phyloP scores from a whole-genome alignment of 2,329 filamentous ascomycete genomes.

The Colletotrichum godetiae region DNA sequence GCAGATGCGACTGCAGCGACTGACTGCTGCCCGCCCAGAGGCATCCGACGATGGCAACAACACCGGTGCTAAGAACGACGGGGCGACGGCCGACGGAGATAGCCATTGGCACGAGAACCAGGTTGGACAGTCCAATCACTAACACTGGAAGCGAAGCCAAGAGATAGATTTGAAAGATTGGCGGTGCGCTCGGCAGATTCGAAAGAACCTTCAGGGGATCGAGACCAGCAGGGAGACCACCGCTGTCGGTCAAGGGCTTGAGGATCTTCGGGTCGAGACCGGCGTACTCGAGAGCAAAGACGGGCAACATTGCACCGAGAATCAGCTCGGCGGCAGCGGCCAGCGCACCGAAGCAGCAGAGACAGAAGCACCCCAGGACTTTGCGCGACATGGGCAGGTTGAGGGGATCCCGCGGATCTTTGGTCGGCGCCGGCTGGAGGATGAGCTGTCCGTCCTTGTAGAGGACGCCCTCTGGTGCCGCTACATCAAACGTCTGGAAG shows the following conservation, averaged over 20 bases:
- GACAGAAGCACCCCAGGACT: conserved; percentile 9
- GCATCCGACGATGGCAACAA: conserved; percentile 46
- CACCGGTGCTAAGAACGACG: conserved; percentile 45
- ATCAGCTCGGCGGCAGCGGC: conserved; percentile 41
- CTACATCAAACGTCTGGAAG: neutral
- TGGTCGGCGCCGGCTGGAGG: conserved; percentile 12
- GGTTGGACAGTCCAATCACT: conserved; percentile 46
- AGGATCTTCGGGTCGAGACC: conserved; percentile 43
- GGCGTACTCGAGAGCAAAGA: conserved; percentile 48
- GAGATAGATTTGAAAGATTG: conserved; percentile 43
- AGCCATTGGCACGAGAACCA: conserved; percentile 48
- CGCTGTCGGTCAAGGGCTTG: conserved; percentile 30
- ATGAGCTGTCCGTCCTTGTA: conserved; percentile 22
- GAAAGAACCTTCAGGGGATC: conserved; percentile 35
- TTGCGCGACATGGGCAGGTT: conserved; percentile 11
- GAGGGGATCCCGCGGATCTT: conserved; percentile 27
- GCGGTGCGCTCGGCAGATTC: conserved; percentile 40
- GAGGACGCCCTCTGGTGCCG: conserved; percentile 8
- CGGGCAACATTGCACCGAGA: conserved; percentile 44
- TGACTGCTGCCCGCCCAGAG: conserved; percentile 48
- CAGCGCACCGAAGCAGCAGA: conserved; percentile 40
- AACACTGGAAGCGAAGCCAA: conserved; percentile 48
- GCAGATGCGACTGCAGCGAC: conserved; percentile 43
- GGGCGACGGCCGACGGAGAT: conserved; percentile 49
- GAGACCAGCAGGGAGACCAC: conserved; percentile 38